These are phyloP conservation scores for Rhododendron henanense DNA, from an alignment of 148 eudicot genomes.

Conservation along the genomic window DNA sequence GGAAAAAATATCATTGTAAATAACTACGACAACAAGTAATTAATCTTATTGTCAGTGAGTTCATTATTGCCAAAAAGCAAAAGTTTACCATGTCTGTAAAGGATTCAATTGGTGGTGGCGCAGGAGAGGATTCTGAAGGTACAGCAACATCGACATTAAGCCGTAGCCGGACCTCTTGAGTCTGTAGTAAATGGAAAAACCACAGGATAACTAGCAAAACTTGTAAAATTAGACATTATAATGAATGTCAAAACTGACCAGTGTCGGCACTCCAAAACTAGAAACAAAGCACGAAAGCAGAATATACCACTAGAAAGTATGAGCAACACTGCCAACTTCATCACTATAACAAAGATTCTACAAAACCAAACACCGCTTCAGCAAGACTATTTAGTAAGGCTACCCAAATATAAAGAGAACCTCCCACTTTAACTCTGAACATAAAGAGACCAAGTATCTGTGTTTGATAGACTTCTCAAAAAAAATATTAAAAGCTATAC, in stretches of 20 bases:
- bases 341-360: neutral
- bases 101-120: slow-evolving; percentile 46
- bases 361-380: neutral
- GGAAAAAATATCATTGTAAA: neutral
- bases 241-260: neutral
- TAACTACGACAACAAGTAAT: neutral
- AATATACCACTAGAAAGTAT: neutral
- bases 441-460: neutral
- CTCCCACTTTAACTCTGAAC: neutral
- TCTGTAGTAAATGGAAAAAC: slow-evolving; percentile 26
- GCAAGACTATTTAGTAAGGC: neutral
- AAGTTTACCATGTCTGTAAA: slow-evolving; percentile 43
- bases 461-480: too few species aligned
- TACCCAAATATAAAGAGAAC: neutral
- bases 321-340: neutral
- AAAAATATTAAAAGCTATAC: neutral
- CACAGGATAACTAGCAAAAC: neutral
- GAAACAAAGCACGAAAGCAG: neutral
- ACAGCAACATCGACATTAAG: slow-evolving; percentile 47
- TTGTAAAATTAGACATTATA: neutral
- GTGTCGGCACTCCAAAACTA: neutral
- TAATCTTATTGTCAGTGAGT: neutral
- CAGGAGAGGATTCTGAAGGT: slow-evolving; percentile 32
- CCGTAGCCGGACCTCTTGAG: slow-evolving; percentile 42
- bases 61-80: neutral